Evolutionary conservation across 805 yeast species (phyloP), one percentile per base, ranked within the genome.

Genomic region (Candida xyloterini): DNA sequence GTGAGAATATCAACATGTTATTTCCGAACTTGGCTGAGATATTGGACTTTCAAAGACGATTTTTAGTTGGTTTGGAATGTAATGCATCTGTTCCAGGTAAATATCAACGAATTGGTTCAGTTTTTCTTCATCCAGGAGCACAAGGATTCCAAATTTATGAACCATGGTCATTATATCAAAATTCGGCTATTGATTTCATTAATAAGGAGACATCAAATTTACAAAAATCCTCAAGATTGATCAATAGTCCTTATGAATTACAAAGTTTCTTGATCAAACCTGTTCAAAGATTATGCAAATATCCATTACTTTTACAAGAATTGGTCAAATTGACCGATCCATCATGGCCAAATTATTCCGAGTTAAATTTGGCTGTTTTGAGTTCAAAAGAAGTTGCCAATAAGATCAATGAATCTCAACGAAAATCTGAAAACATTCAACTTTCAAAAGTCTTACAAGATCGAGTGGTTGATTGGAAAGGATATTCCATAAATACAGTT

Each of bases 221-320:
- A 38, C 65, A 58, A 33, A 72, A 73, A 44, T 71, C 79, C 15
- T 71, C 83, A 4, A 57, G 67, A 15, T 64, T 89, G 27, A 78
- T 90, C 44, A 91, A 81, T 48, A 91, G 93, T 20, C 84, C 87
- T 30, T 81, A 89, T 57, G 99, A 91, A 61, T 70, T 93, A 38
- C 98, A 86, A 58, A 81, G 91, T 35, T 86, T 86, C 62, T 71
- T 93, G 29, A 78, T 93, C 52, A 93, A 91, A 60, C 99, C 99
- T 0, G 87, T 93, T 27, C 99, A 93, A 67, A 76, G 99, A 48
- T 73, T 93, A n/a, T 87, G 96, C 71, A 87, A 90, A 60, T 93
- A 93, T 62, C 99, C 98, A 2, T 66, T 93, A 36, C 69, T 93
- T 34, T 65, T 93, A 37, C 79, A 76, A 52, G 93, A 87, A 56